Conservation (phyloP, 208 protist species). For the Trypanosoma grayi region DNA sequence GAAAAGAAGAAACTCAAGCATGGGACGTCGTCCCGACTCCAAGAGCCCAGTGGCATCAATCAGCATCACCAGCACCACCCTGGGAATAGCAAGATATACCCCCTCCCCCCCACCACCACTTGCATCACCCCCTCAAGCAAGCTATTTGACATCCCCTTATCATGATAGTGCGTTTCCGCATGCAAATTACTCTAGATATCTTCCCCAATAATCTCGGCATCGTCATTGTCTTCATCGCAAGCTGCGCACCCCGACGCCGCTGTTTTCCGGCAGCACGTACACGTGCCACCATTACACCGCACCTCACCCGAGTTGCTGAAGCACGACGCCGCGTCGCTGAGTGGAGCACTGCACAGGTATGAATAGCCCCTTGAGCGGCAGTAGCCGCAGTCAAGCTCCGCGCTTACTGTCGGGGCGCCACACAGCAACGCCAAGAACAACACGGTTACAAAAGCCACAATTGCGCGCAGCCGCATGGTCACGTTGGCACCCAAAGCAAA, state of each 20-base stretch:
- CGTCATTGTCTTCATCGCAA: constrained; percentile 20
- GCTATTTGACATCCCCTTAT: too few species aligned
- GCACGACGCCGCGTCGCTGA: constrained; percentile 22
- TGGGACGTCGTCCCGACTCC: too few species aligned
- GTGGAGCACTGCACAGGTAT: constrained; percentile 37
- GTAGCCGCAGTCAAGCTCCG: constrained; percentile 31
- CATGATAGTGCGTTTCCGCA: background rate
- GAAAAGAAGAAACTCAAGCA: background rate
- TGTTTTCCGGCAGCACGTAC: constrained; percentile 28
- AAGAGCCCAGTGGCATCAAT: too few species aligned
- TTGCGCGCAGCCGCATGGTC: background rate
- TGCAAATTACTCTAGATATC: constrained; percentile 8
- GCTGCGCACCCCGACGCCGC: constrained; percentile 16
- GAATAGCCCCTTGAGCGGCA: constrained; percentile 40
- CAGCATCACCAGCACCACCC: too few species aligned
- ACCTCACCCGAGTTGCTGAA: constrained; percentile 28
- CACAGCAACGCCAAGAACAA: constrained; percentile 1
- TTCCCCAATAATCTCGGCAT: constrained; percentile 7
- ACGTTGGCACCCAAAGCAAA: constrained; percentile 7
- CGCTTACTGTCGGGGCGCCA: background rate
- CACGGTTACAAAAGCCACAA: constrained; percentile 1
- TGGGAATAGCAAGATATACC: too few species aligned
- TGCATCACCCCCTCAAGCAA: too few species aligned
- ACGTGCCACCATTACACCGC: constrained; percentile 20
- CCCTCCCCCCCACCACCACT: too few species aligned